Base-by-base conservation (phyloP, 306 rosid species). In the Boehmeria nivea region DNA sequence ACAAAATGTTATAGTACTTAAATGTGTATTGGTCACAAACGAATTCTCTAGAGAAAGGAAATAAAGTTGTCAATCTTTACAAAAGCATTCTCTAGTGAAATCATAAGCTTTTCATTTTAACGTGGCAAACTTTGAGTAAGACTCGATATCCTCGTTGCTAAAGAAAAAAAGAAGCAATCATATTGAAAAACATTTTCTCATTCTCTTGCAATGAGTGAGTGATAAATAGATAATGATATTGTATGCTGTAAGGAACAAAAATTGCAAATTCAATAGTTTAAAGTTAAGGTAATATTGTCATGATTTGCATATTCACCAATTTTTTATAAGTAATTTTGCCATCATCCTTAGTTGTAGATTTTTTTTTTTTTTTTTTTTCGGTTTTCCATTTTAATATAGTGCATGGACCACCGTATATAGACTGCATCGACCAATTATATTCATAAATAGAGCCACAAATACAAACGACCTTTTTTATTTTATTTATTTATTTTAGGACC, bases 371-470 rank as follows among this genome's bases (percentile, higher is more conserved):
- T 57, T 42, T 6, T 20, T 20, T 13, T 37, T 13, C 14, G 13
- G n/a, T n/a, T n/a, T n/a, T n/a, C n/a, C n/a, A n/a, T n/a, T n/a
- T 38, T 5, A 8, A 12, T 17, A 13, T 34, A 43, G 70, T 44
- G 47, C 19, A 19, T 33, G 74, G 63, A 68, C 74, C 74, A 54
- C 68, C 55, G 55, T 16, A 44, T 19, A 20, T 45, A 43, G 15
- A n/a, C 12, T n/a, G 33, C 6, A 27, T 57, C 36, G 8, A 19
- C 63, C 75, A 63, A 40, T 28, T 43, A 48, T 39, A 65, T 59
- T 65, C 54, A 37, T 59, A 44, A 33, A 46, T 23, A 43, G 37
- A 48, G 57, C 63, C 65, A 51, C 44, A 57, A 51, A 10, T 27
- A n/a, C n/a, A 40, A 64, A 55, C 7, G 42, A 23, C 34, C 18